Conservation (phyloP, 345 rosid genomes). For the Moricandia moricandioides region DNA sequence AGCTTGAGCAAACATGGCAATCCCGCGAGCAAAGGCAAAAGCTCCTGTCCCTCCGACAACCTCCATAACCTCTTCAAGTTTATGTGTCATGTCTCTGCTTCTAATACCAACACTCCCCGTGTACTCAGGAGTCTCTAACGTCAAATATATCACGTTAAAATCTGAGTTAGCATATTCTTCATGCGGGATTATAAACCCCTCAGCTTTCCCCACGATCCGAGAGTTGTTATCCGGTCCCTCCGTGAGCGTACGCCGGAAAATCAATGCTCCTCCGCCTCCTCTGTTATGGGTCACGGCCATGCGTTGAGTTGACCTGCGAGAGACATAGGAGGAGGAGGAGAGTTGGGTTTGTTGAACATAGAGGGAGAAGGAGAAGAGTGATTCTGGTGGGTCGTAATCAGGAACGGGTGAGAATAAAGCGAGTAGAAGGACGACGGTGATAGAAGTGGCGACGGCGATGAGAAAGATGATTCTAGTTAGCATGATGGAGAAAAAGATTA, state of each 20-base stretch:
- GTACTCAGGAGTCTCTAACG: slow-evolving; percentile 51
- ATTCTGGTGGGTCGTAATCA: slow-evolving; percentile 23
- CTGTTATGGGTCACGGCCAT: not conserved
- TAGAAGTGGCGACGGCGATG: slow-evolving; percentile 49
- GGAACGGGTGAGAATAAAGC: slow-evolving; percentile 58
- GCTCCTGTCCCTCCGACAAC: slow-evolving; percentile 86
- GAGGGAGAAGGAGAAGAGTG: slow-evolving; percentile 68
- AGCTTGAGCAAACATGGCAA: slow-evolving; percentile 51
- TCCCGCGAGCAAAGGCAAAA: slow-evolving; percentile 76
- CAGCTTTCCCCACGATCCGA: slow-evolving; percentile 61
- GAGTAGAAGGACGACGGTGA: slow-evolving; percentile 51
- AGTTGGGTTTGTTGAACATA: slow-evolving; percentile 61
- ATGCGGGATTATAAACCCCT: slow-evolving; percentile 68
- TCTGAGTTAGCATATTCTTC: slow-evolving; percentile 61
- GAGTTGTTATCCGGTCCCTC: slow-evolving; percentile 79
- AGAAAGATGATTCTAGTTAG: slow-evolving; percentile 57
- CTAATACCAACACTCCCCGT: slow-evolving; percentile 63
- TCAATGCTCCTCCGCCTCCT: slow-evolving; percentile 42
- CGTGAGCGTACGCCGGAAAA: slow-evolving; percentile 58
- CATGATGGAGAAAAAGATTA: slow-evolving; percentile 41
- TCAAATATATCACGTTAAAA: slow-evolving; percentile 67
- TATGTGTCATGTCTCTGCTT: slow-evolving; percentile 46
- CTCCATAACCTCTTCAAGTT: slow-evolving; percentile 45
- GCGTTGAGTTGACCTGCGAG: slow-evolving; percentile 24
- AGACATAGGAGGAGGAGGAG: slow-evolving; percentile 20